Base-by-base conservation (phyloP, 2,329 filamentous ascomycete species). In the Phyllosticta citribraziliensis region DNA sequence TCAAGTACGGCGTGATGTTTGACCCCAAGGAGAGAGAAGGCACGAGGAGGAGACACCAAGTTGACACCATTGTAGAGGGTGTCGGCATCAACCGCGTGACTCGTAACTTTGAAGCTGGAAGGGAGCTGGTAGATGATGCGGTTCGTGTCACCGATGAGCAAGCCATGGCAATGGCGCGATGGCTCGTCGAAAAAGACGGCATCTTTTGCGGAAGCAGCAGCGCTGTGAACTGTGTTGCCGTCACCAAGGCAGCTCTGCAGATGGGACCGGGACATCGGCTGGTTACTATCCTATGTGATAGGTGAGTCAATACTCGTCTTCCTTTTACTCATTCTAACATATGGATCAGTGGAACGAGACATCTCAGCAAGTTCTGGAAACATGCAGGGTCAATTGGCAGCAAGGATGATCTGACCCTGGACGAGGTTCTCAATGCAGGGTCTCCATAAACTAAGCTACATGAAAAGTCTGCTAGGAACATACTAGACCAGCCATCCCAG, bases 71-170 rank as follows among this genome's bases (percentile, higher is more conserved):
- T 65, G 91, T 99, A 27, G 95, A 99, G 75, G 94, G 94, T 1
- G 90, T 99, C 65, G 94, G 94, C 1, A 89, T 97, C 73, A 99
- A 96, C 72, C 86, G 94, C 2, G 81, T 96, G n/a, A 99, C 94
- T 1, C 83, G 85, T 58, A 99, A 97, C 73, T 94, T 99, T 65
- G 89, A 96, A 71, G 87, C 86, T 27, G 94, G 93, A 0, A 81
- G 90, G 65, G 87, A 93, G 69, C 75, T 97, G 60, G 84, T 99
- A 58, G 91, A 97, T 72, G 91, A 97, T 75, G 93, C 94, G 2
- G 85, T 97, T 47, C 84, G 87, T 63, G 91, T 99, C 14, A 89
- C 85, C 2, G 95, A 99, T 73, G 84, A 85, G 56, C 92, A 99
- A 78, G 94, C 94, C 12, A 85, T 89, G 72, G 82, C 82, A 60